phyloP scores from a whole-genome alignment of 805 yeast species.

The Peterozyma xylosa region DNA sequence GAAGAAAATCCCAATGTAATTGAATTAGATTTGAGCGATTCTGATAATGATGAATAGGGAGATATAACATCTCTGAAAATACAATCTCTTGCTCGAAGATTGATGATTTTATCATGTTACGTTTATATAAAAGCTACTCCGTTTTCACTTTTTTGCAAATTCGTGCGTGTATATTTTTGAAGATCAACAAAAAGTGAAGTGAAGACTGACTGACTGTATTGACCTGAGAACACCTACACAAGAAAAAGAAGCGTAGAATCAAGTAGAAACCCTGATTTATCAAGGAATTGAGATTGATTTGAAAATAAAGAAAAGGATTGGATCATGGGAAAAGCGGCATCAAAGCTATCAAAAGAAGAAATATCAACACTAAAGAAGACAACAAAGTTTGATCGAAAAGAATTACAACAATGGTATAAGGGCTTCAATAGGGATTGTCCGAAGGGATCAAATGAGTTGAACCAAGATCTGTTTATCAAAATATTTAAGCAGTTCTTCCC shows the following conservation, averaged over 20 bases:
- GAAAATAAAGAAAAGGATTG: too few relatives aligned
- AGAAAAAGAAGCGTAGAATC: too few relatives aligned
- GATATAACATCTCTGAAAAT: neutral
- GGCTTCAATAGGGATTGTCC: slow-evolving; percentile 95
- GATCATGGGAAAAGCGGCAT: slow-evolving; percentile 88
- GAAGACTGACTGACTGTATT: too few relatives aligned
- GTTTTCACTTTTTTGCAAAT: too few relatives aligned
- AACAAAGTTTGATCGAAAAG: slow-evolving; percentile 88
- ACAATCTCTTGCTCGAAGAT: too few relatives aligned
- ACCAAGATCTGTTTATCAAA: slow-evolving; percentile 81
- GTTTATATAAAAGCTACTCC: too few relatives aligned
- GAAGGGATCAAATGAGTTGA: slow-evolving; percentile 57
- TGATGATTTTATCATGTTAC: too few relatives aligned
- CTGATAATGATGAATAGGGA: slow-evolving; percentile 9
- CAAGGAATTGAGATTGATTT: too few relatives aligned
- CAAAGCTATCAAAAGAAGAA: slow-evolving; percentile 88
- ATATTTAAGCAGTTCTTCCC: slow-evolving; percentile 97
- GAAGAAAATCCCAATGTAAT: slow-evolving; percentile 50
- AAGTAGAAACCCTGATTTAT: too few relatives aligned
- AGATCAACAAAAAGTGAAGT: too few relatives aligned
- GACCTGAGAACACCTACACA: too few relatives aligned
- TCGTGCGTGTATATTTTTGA: too few relatives aligned
- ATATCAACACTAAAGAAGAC: slow-evolving; percentile 72
- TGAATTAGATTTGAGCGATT: slow-evolving; percentile 38
- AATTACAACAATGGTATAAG: slow-evolving; percentile 97